A percentile compares a stretch with the other conserved stretches of the same genome.
Evolutionary conservation across 257 asterid genomes (phyloP).

Genomic region (Capsicum rhomboideum): DNA sequence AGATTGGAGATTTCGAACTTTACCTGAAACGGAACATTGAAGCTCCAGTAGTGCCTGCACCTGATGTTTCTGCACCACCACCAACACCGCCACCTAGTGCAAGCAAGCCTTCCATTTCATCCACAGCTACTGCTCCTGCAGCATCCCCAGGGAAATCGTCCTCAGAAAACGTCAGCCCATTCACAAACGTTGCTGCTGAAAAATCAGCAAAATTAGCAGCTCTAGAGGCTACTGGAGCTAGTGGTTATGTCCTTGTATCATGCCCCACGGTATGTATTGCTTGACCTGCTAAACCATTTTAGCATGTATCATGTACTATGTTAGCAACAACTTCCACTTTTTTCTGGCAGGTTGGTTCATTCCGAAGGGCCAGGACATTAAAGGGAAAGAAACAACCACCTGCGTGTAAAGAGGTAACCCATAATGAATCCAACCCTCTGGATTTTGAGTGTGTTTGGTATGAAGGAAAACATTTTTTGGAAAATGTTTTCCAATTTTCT

Average conservation of each 20-base stretch:
- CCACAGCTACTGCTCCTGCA: slow-evolving; percentile 32
- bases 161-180: slow-evolving; percentile 56
- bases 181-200: slow-evolving; percentile 38
- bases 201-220: slow-evolving; percentile 64
- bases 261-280: slow-evolving; percentile 53
- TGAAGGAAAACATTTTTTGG: too few relatives aligned
- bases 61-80: slow-evolving; percentile 31
- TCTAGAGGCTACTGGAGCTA: slow-evolving; percentile 56
- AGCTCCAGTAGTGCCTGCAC: slow-evolving; percentile 34
- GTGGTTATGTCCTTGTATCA: slow-evolving; percentile 51
- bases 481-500: too few relatives aligned
- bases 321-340: neutral
- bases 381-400: slow-evolving; percentile 66
- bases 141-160: slow-evolving; percentile 50
- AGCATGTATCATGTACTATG: neutral
- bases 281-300: neutral
- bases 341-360: slow-evolving; percentile 58
- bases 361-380: slow-evolving; percentile 49
- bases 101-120: slow-evolving; percentile 37
- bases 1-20: slow-evolving; percentile 79
- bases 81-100: slow-evolving; percentile 32
- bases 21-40: slow-evolving; percentile 57
- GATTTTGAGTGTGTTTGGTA: too few relatives aligned
- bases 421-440: neutral
- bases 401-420: slow-evolving; percentile 65